Percentiles rank a stretch among this genome's conserved stretches.
Conservation (phyloP, 768 basidiomycete species). For the Trametes cubensis region DNA sequence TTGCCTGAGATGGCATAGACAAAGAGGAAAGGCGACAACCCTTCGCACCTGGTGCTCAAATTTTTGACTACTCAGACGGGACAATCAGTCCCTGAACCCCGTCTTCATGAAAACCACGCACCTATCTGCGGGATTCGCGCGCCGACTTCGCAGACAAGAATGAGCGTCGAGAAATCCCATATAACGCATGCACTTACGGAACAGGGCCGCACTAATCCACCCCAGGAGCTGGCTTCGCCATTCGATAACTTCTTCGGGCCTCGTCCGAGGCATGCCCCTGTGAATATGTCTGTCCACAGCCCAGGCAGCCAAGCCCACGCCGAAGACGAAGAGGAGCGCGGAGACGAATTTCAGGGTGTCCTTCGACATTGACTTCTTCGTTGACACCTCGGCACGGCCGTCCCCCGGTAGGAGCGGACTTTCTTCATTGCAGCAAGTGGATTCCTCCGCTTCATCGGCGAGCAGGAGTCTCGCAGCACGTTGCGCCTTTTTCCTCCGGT, state of each 20-base stretch:
- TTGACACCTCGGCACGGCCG: slow-evolving; percentile 19
- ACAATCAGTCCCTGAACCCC: slow-evolving; percentile 16
- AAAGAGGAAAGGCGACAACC: slow-evolving; percentile 92
- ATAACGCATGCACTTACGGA: slow-evolving; percentile 56
- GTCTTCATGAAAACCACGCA: slow-evolving; percentile 42
- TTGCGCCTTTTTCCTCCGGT: slow-evolving; percentile 58
- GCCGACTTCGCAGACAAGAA: slow-evolving; percentile 48
- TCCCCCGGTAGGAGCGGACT: slow-evolving; percentile 41
- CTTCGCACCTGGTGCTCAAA: slow-evolving; percentile 84
- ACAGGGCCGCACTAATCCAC: slow-evolving; percentile 83
- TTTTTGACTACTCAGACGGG: slow-evolving; percentile 69
- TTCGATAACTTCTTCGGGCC: slow-evolving; percentile 42
- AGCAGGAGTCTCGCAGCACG: slow-evolving; percentile 22
- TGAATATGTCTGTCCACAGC: slow-evolving; percentile 45
- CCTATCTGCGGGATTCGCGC: slow-evolving; percentile 87
- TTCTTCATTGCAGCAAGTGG: slow-evolving; percentile 40
- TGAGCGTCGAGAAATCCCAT: slow-evolving; percentile 20
- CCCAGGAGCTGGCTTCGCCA: slow-evolving; percentile 81
- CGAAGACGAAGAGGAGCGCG: slow-evolving; percentile 64
- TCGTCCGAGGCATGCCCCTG: slow-evolving; percentile 32
- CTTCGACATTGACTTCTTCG: slow-evolving; percentile 37
- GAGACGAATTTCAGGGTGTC: slow-evolving; percentile 45
- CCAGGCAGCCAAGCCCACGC: slow-evolving; percentile 73
- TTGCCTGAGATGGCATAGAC: slow-evolving; percentile 95
- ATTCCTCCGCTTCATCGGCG: slow-evolving; percentile 18